phyloP scores from a whole-genome alignment of 2,329 filamentous ascomycete genomes.

The Colletotrichum abscissum region DNA sequence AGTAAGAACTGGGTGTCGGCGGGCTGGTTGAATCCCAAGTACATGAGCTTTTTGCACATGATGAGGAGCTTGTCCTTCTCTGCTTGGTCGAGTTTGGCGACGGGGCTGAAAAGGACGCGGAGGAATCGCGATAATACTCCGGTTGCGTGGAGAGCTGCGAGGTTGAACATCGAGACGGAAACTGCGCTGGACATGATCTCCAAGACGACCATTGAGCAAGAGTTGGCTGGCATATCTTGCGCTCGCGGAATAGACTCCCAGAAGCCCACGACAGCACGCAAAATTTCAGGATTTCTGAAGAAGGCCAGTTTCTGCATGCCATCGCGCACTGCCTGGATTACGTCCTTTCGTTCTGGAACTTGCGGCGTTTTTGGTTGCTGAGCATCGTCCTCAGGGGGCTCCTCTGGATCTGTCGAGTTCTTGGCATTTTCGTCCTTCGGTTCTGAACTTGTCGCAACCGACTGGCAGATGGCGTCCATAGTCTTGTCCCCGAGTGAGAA shows the following conservation, averaged over 20 bases:
- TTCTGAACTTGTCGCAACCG: constrained; percentile 45
- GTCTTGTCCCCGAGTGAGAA: constrained; percentile 85
- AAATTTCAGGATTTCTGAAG: constrained; percentile 71
- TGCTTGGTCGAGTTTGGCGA: constrained; percentile 60
- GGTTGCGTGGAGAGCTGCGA: constrained; percentile 77
- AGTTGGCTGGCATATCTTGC: constrained; percentile 55
- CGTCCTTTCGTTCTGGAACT: constrained; percentile 29
- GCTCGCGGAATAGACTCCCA: constrained; percentile 71
- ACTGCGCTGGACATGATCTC: constrained; percentile 70
- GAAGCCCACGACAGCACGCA: constrained; percentile 70
- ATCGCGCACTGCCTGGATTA: constrained; percentile 55
- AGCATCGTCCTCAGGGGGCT: constrained; percentile 40
- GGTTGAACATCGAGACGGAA: constrained; percentile 74
- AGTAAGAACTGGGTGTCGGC: constrained; percentile 84
- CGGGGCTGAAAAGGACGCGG: constrained; percentile 66
- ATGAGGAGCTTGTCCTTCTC: constrained; percentile 72
- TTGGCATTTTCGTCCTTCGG: constrained; percentile 40
- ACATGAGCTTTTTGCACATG: constrained; percentile 77
- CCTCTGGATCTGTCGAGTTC: not conserved
- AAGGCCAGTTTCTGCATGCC: constrained; percentile 63
- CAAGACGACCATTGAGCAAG: constrained; percentile 73
- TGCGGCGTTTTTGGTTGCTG: not conserved
- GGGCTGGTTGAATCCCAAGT: constrained; percentile 82
- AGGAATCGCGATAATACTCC: constrained; percentile 77
- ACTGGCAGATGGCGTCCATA: constrained; percentile 75